Percentiles rank a stretch among this genome's conserved stretches.
Conservation (phyloP, 352 stramenopile genomes). For the Phytophthora podocarpi region DNA sequence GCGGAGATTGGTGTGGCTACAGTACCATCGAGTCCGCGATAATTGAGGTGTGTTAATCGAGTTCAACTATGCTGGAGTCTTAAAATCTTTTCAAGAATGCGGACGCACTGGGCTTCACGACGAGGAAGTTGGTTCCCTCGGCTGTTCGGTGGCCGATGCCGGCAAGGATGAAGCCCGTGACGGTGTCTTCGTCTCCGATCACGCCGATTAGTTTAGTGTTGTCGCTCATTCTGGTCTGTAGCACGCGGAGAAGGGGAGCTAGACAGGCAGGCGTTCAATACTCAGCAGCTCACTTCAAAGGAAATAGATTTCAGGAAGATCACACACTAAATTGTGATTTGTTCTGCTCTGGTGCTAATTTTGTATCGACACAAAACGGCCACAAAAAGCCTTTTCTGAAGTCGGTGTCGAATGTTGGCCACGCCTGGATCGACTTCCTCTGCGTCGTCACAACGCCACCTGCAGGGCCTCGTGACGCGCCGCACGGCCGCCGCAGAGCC, state of each 20-base stretch:
- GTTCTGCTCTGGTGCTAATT: conserved; percentile 13
- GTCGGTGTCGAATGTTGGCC: conserved; percentile 23
- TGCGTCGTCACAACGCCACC: conserved; percentile 47
- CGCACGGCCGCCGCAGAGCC: conserved; percentile 56
- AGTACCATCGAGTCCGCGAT: conserved; percentile 7
- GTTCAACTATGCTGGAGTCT: no score
- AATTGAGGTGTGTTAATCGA: no score
- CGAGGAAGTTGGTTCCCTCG: conserved; percentile 96
- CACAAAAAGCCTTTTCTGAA: conserved; percentile 20
- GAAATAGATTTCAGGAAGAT: conserved; percentile 4
- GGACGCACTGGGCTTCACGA: conserved; percentile 93
- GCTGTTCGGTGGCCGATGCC: conserved; percentile 95
- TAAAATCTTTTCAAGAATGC: conserved; percentile 9
- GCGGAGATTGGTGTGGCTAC: conserved; percentile 85
- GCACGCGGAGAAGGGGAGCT: conserved; percentile 5
- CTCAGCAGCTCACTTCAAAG: conserved; percentile 8
- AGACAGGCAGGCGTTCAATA: no score
- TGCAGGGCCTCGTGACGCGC: conserved; percentile 69
- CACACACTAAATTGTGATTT: conserved; percentile 10
- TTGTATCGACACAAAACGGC: conserved; percentile 12
- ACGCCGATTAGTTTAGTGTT: conserved; percentile 87
- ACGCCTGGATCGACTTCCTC: conserved; percentile 27
- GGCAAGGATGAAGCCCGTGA: conserved; percentile 98
- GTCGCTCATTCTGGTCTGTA: conserved; percentile 61
- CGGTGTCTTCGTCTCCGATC: conserved; percentile 96